These are phyloP conservation scores for Penicillium fuscoglaucum DNA, from an alignment of 2,329 filamentous ascomycete genomes.

Conservation along the genomic window DNA sequence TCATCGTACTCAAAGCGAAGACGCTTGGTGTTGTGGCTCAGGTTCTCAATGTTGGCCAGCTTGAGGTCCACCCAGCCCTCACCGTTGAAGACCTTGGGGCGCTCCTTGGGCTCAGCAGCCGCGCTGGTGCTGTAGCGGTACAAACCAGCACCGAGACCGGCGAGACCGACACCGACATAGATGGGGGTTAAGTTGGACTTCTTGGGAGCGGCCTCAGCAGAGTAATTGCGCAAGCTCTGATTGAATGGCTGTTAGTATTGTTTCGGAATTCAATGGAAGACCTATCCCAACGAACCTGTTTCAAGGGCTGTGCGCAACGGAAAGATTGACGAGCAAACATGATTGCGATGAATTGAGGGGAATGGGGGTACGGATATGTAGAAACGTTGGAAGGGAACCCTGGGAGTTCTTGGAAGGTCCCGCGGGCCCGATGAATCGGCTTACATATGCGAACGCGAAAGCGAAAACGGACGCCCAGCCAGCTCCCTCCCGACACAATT, in stretches of 20 bases:
- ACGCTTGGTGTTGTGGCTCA: conserved; percentile 96
- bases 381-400: neutral
- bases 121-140: conserved; percentile 50
- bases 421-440: conserved; percentile 21
- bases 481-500: conserved; percentile 16
- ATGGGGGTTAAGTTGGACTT: conserved; percentile 62
- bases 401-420: neutral
- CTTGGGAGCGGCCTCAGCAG: conserved; percentile 54
- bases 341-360: conserved; percentile 32
- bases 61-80: conserved; percentile 84
- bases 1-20: conserved; percentile 86
- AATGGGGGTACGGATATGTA: conserved; percentile 1
- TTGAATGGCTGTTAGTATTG: conserved; percentile 4
- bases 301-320: conserved; percentile 64
- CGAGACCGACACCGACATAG: conserved; percentile 47
- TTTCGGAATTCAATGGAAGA: neutral
- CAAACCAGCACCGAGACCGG: conserved; percentile 55
- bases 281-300: conserved; percentile 55
- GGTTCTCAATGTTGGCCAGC: conserved; percentile 71
- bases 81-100: conserved; percentile 66
- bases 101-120: conserved; percentile 38
- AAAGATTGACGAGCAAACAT: conserved; percentile 70
- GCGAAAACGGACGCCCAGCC: conserved; percentile 19
- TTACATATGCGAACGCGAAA: conserved; percentile 4
- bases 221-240: conserved; percentile 70